These are phyloP conservation scores for Eragrostis curvula DNA, from an alignment of 176 grass and related monocot species.

Conservation along the genomic window DNA sequence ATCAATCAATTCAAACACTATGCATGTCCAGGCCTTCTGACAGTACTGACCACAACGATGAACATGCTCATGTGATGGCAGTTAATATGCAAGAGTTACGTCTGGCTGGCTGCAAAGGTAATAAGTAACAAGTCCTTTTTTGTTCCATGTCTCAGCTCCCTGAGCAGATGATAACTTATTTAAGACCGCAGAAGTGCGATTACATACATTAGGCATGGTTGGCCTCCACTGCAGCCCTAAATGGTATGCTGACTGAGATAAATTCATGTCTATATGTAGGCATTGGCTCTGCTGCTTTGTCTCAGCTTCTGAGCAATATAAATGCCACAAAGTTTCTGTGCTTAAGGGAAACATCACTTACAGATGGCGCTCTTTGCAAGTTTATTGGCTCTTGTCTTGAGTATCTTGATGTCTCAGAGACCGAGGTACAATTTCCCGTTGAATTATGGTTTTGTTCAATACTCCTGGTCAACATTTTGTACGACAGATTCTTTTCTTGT, in stretches of 20 bases:
- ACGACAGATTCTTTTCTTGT: neutral
- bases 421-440: constrained; percentile 51
- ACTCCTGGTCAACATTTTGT: constrained; percentile 23
- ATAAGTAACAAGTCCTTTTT: neutral
- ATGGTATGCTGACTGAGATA: constrained; percentile 12
- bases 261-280: constrained; percentile 36
- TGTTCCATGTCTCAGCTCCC: constrained; percentile 4
- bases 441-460: constrained; percentile 8
- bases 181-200: neutral
- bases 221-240: neutral
- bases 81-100: constrained; percentile 58
- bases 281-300: constrained; percentile 50
- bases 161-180: constrained; percentile 12
- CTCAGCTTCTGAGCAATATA: constrained; percentile 52
- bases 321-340: constrained; percentile 47
- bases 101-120: constrained; percentile 68
- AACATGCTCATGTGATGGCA: constrained; percentile 46
- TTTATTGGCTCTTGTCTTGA: constrained; percentile 62
- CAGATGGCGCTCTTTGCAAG: constrained; percentile 56
- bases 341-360: constrained; percentile 71
- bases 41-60: constrained; percentile 18
- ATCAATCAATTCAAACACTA: constrained; percentile 44
- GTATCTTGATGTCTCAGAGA: constrained; percentile 85
- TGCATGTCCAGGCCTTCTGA: constrained; percentile 36
- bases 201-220: neutral